Percentiles rank a stretch among this genome's conserved stretches.
Evolutionary conservation across 2,329 filamentous ascomycete species (phyloP).

Genomic region (Orbilia blumenaviensis): DNA sequence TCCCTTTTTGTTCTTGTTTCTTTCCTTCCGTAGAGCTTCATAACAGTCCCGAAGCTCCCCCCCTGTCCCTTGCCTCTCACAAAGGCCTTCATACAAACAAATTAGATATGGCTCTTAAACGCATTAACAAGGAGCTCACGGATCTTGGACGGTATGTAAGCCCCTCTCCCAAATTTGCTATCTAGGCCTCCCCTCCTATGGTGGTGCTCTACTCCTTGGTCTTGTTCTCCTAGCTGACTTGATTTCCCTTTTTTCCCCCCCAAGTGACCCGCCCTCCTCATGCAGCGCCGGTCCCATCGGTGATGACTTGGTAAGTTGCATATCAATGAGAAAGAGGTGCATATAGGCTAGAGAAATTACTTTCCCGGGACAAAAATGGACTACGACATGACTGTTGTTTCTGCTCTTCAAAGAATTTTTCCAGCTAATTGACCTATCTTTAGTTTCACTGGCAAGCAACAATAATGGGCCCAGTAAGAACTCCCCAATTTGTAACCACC

Average conservation of each 20-base stretch:
- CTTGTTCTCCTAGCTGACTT: slow-evolving; percentile 55
- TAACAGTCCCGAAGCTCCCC: neutral
- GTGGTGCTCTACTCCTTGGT: neutral
- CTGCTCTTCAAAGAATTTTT: neutral
- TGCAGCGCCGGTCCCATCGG: slow-evolving; percentile 97
- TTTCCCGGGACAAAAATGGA: neutral
- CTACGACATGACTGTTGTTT: too few species aligned
- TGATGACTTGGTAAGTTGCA: slow-evolving; percentile 90
- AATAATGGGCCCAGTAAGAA: slow-evolving; percentile 92
- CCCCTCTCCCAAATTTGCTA: neutral
- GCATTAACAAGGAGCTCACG: slow-evolving; percentile 93
- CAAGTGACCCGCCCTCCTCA: slow-evolving; percentile 94
- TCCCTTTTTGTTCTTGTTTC: neutral
- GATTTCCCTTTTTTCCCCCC: slow-evolving; percentile 11
- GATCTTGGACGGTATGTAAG: slow-evolving; percentile 82
- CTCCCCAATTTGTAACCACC: neutral
- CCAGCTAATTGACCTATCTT: slow-evolving; percentile 59
- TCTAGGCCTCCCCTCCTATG: neutral
- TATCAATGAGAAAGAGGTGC: too few species aligned
- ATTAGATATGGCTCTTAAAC: slow-evolving; percentile 80
- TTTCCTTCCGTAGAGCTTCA: neutral
- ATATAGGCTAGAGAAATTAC: neutral
- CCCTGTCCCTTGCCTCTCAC: slow-evolving; percentile 15
- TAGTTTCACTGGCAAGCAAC: slow-evolving; percentile 99
- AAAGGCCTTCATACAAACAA: slow-evolving; percentile 50